Evolutionary conservation across 345 rosid genomes (phyloP), one percentile per base, ranked within the genome.

Genomic region (rapeseed (Brassica napus)): DNA sequence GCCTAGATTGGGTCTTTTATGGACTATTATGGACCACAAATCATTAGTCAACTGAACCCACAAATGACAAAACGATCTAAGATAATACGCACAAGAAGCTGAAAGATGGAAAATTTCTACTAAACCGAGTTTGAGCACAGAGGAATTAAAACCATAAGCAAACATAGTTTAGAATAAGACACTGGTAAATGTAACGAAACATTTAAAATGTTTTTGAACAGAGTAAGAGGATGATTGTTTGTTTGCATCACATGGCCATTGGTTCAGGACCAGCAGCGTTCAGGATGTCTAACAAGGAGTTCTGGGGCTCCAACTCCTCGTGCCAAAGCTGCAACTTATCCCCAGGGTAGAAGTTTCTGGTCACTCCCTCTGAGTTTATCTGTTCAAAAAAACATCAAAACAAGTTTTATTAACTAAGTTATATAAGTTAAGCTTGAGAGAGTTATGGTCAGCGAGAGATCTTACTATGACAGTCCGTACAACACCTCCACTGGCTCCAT

Each of bases 401-500:
- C 1, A 57, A 75, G 60, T 21, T 60, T 65, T 15, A 28, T 61
- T 54, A 73, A 34, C 15, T 21, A 21, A 21, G 23, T 21, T 21
- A 21, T 21, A 21, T 21, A 21, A 21, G 23, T 21, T 21, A 21
- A 21, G 18, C 37, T 44, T 47, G 12, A 11, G 47, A 15, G 16
- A 8, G 35, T 8, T 14, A 21, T 69, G 23, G 23, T 0, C 31
- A 63, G 62, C 39, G 54, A 71, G 6, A 16, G n/a, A 69, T 73
- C 99, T 88, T 86, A 95, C 99, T 21, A 84, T 82, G 73, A 93
- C 97, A 1, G 99, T 93, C 60, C 99, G 94, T 32, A 93, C 95
- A 7, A 96, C 99, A 4, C 99, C 99, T 0, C 99, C 99, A 30
- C 98, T 96, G 7, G 99, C 98, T 83, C 98, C 99, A 81, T 96